Percentiles rank a stretch among this genome's conserved stretches.
Evolutionary conservation across 2,329 filamentous ascomycete genomes (phyloP).

Genomic region (Magnaporthiopsis rhizophila): DNA sequence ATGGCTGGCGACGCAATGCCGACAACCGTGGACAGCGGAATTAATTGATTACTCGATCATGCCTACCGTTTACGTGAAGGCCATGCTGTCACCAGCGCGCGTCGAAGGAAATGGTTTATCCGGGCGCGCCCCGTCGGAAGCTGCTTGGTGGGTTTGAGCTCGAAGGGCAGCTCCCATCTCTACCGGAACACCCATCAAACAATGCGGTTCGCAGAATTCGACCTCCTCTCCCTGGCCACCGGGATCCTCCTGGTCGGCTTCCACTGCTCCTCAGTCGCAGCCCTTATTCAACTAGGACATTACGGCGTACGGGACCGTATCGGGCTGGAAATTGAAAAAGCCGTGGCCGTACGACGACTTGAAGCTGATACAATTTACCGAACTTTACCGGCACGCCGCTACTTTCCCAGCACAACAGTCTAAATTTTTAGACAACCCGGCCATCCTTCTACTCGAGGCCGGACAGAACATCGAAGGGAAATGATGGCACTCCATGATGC

Average conservation of each 20-base stretch:
- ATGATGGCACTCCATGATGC: no score
- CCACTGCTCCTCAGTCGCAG: neutral
- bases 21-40: neutral
- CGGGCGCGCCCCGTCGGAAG: no score
- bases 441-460: no score
- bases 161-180: no score
- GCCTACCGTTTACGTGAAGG: no score
- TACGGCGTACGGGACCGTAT: slow-evolving; percentile 18
- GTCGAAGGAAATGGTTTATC: no score
- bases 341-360: slow-evolving; percentile 23
- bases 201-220: no score
- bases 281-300: slow-evolving; percentile 21
- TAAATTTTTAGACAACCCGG: slow-evolving; percentile 17
- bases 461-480: no score
- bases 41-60: neutral
- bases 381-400: slow-evolving; percentile 18
- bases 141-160: no score
- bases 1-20: neutral
- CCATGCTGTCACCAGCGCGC: neutral
- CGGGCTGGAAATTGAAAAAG: slow-evolving; percentile 21
- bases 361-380: slow-evolving; percentile 19
- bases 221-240: neutral
- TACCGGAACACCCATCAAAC: no score
- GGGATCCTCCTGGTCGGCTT: neutral
- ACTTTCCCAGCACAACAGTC: slow-evolving; percentile 22